Evolutionary conservation across 2,329 filamentous ascomycete species (phyloP).

Genomic region (Colletotrichum sp.): DNA sequence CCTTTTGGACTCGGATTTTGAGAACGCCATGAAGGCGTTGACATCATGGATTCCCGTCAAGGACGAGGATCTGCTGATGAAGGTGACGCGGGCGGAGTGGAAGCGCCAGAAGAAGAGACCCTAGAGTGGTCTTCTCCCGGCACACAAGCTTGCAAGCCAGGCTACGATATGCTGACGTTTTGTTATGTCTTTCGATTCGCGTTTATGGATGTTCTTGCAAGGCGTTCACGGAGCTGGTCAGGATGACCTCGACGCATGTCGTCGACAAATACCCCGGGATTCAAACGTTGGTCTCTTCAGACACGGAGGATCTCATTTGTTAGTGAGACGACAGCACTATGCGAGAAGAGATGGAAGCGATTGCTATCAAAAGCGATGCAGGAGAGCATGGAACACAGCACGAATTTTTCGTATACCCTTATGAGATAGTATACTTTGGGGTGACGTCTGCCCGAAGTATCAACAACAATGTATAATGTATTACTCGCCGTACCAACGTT

Average conservation of each 20-base stretch:
- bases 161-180: background rate
- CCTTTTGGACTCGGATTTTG: conserved; percentile 90
- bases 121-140: conserved; percentile 27
- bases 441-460: background rate
- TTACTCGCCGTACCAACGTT: background rate
- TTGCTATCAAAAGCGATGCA: background rate
- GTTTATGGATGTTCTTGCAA: conserved; percentile 6
- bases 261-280: conserved; percentile 10
- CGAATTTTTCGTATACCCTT: conserved; percentile 7
- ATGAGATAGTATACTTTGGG: background rate
- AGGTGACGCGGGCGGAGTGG: conserved; percentile 86
- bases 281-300: background rate
- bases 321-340: background rate
- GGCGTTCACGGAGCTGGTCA: conserved; percentile 8
- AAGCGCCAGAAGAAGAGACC: conserved; percentile 61
- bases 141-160: background rate
- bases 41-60: conserved; percentile 94
- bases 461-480: conserved; percentile 14
- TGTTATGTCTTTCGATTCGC: background rate
- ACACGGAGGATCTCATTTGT: background rate
- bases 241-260: background rate
- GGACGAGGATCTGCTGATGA: conserved; percentile 93
- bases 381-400: background rate
- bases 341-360: background rate
- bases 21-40: conserved; percentile 96